These are phyloP conservation scores for Saussurea involucrata DNA, from an alignment of 129 eudicot species.

Conservation along the genomic window DNA sequence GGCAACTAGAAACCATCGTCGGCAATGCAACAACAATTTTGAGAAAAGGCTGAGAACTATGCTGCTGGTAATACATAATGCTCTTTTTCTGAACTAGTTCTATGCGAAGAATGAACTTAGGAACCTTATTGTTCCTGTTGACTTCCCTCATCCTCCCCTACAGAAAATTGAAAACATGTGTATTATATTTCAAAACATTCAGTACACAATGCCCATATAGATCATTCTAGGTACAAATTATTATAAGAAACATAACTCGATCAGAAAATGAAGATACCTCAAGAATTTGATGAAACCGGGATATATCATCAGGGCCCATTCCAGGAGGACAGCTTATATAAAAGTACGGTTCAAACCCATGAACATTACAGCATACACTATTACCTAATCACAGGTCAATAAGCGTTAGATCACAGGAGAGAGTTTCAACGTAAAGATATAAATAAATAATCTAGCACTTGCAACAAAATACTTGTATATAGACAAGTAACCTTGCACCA, in stretches of 20 bases:
- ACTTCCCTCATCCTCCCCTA: slow-evolving; percentile 92
- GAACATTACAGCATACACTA: slow-evolving; percentile 93
- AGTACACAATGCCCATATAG: background rate
- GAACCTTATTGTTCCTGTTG: slow-evolving; percentile 61
- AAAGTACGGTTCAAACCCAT: slow-evolving; percentile 96
- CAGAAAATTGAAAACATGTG: slow-evolving; percentile 5
- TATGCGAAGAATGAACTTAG: slow-evolving; percentile 61
- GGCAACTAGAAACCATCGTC: slow-evolving; percentile 92
- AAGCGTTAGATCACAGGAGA: slow-evolving; percentile 13
- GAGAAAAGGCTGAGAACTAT: slow-evolving; percentile 73
- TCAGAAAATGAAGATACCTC: slow-evolving; percentile 52
- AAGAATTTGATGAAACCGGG: slow-evolving; percentile 72
- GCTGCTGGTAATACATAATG: slow-evolving; percentile 94
- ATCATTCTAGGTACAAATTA: background rate
- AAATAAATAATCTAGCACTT: background rate
- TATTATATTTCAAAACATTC: background rate
- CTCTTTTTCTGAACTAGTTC: slow-evolving; percentile 86
- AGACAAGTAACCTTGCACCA: background rate
- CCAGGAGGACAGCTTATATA: slow-evolving; percentile 90
- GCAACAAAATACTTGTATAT: background rate
- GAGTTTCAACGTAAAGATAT: background rate
- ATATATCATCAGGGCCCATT: slow-evolving; percentile 96
- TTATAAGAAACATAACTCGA: background rate
- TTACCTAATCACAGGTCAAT: slow-evolving; percentile 49
- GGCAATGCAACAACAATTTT: slow-evolving; percentile 94